Conservation (phyloP, 345 rosid genomes). For the Moringa oleifera region DNA sequence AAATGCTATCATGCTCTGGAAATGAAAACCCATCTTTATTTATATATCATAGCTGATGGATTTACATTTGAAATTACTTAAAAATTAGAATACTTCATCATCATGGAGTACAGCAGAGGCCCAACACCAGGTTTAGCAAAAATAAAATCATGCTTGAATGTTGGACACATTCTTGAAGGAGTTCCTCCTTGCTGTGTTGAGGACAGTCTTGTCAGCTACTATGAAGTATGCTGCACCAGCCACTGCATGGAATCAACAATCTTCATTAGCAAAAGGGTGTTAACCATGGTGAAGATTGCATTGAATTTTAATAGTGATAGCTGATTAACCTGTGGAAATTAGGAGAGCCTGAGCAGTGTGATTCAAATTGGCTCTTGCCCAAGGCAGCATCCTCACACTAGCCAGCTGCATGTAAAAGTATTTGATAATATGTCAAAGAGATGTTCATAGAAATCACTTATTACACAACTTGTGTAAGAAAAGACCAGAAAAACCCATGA, state of each 20-base stretch:
- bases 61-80: constrained; percentile 3
- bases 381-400: constrained; percentile 63
- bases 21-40: constrained; percentile 21
- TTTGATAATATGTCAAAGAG: background rate
- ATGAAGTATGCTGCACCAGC: constrained; percentile 91
- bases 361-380: constrained; percentile 89
- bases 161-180: constrained; percentile 41
- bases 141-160: constrained; percentile 16
- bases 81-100: background rate
- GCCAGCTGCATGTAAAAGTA: constrained; percentile 42
- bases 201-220: constrained; percentile 90
- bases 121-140: background rate
- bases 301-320: background rate
- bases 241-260: constrained; percentile 28
- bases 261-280: background rate
- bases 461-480: background rate
- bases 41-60: constrained; percentile 12
- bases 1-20: background rate
- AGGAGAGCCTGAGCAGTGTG: constrained; percentile 95
- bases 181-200: constrained; percentile 72
- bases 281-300: background rate
- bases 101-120: constrained; percentile 3
- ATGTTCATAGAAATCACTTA: background rate
- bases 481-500: background rate
- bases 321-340: constrained; percentile 47